Evolutionary conservation across 805 yeast species (phyloP), one percentile per base, ranked within the genome.

Genomic region (Metschnikowia henanensis): DNA sequence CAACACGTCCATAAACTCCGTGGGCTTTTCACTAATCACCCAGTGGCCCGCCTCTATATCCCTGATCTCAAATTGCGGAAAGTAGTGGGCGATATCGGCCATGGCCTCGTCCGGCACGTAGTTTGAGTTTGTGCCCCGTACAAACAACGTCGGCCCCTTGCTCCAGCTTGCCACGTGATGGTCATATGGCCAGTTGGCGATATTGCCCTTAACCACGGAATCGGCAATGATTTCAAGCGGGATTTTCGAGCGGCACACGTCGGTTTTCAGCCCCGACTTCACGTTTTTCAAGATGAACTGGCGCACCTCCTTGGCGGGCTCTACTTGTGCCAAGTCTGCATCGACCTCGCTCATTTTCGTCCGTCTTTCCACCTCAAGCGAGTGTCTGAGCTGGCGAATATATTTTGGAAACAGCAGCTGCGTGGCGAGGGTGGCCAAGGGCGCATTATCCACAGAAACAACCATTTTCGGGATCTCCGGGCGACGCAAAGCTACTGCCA

Each of bases 31-130:
- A 31, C 88, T 80, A 51, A 88, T 88, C 13, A 91, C 78, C 96
- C 97, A 92, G 63, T 92, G 99, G 2, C 97, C 97, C 0, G 91
- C 79, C 16, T 87, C 83, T 19, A 94, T 69, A 57, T 86, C 96
- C 35, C 77, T 71, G 12, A 87, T 65, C 47, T 80, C 86, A 57
- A 89, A 89, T 20, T 72, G 69, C 0, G 97, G 97, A 66, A 89
- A 92, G 57, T 78, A 87, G 43, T 68, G 65, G 1, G 91, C 95
- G 39, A 89, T 84, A 16, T 77, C 78, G 0, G 86, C 83, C 18
- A 90, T 61, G 21, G 77, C 79, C 47, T 90, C 96, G 61, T 91
- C 97, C 0, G 95, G 84, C 16, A 92, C 83, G 59, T 88, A 91
- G 5, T 70, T 64, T 1, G 96, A 86, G 35, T 79, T 70, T 0